Evolutionary conservation across 2,329 filamentous ascomycete species (phyloP).

Genomic region (Nemania bipapillata): DNA sequence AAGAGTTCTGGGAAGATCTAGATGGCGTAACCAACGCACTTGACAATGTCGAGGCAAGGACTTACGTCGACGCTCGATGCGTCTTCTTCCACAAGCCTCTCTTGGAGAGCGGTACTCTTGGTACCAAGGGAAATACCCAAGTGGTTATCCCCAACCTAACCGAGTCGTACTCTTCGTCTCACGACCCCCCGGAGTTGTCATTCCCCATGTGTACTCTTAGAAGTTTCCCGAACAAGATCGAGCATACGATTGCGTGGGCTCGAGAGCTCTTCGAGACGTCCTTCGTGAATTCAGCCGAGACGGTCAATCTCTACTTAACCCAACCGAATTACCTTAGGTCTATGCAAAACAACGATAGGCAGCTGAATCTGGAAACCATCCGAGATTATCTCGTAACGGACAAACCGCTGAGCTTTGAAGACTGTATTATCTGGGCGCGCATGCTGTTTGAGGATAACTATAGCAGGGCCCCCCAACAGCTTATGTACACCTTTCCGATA

Average conservation of each 20-base stretch:
- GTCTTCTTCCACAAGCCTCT: slow-evolving; percentile 98
- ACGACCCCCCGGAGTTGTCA: slow-evolving; percentile 96
- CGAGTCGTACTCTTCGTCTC: slow-evolving; percentile 96
- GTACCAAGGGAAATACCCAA: slow-evolving; percentile 98
- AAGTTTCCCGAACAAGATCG: slow-evolving; percentile 97
- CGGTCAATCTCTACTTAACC: slow-evolving; percentile 91
- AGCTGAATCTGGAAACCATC: slow-evolving; percentile 89
- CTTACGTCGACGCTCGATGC: slow-evolving; percentile 94
- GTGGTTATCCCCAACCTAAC: slow-evolving; percentile 91
- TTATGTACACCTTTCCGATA: slow-evolving; percentile 97
- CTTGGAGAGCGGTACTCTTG: slow-evolving; percentile 95
- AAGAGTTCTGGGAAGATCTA: slow-evolving; percentile 86
- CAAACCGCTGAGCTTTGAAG: slow-evolving; percentile 90
- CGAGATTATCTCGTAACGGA: slow-evolving; percentile 91
- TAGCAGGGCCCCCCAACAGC: slow-evolving; percentile 94
- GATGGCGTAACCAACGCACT: slow-evolving; percentile 96
- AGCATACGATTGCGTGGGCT: slow-evolving; percentile 98
- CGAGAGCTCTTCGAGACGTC: slow-evolving; percentile 94
- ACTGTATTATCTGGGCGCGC: slow-evolving; percentile 96
- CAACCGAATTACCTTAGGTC: slow-evolving; percentile 90
- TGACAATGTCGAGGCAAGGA: slow-evolving; percentile 96
- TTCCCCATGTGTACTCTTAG: slow-evolving; percentile 98
- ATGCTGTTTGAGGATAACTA: slow-evolving; percentile 95
- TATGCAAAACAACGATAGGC: slow-evolving; percentile 93
- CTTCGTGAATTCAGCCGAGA: slow-evolving; percentile 92